Evolutionary conservation across 495 filamentous ascomycete genomes (phyloP).

Genomic region (Penicillium lividum): DNA sequence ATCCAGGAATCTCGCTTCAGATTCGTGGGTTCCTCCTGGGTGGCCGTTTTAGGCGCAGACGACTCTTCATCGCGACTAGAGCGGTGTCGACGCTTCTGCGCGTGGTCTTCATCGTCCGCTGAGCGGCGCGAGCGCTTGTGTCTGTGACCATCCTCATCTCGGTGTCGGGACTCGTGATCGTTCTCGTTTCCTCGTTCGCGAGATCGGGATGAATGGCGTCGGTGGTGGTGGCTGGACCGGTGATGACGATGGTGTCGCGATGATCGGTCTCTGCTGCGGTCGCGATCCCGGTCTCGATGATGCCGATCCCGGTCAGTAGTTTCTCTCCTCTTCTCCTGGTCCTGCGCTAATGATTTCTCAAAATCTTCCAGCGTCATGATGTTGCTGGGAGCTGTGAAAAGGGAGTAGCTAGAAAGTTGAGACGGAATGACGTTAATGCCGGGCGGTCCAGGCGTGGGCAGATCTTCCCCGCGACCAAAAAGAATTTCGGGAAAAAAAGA

Average conservation of each 20-base stretch:
- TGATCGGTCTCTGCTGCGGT: slow-evolving; percentile 42
- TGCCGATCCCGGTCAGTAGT: slow-evolving; percentile 38
- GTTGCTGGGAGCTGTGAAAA: slow-evolving; percentile 9
- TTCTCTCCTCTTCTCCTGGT: slow-evolving; percentile 37
- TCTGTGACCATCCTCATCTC: slow-evolving; percentile 48
- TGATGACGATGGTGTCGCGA: slow-evolving; percentile 40
- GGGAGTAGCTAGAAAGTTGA: slow-evolving; percentile 19
- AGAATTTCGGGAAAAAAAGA: slow-evolving; percentile 34
- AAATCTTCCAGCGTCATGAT: slow-evolving; percentile 58
- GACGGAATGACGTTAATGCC: slow-evolving; percentile 40
- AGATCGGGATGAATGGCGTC: slow-evolving; percentile 49
- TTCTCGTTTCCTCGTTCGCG: slow-evolving; percentile 36
- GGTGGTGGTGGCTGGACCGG: slow-evolving; percentile 42
- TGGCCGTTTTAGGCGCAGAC: slow-evolving; percentile 25
- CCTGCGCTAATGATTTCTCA: slow-evolving; percentile 51
- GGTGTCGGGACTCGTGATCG: slow-evolving; percentile 36
- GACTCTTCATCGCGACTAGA: slow-evolving; percentile 29
- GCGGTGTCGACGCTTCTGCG: slow-evolving; percentile 36
- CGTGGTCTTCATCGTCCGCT: slow-evolving; percentile 39
- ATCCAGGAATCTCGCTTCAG: slow-evolving; percentile 88
- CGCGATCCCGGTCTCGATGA: slow-evolving; percentile 42
- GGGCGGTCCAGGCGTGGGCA: slow-evolving; percentile 33
- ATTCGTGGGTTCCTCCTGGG: slow-evolving; percentile 39
- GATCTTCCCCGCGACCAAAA: slow-evolving; percentile 37
- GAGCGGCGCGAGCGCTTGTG: slow-evolving; percentile 57